A percentile compares a stretch with the other conserved stretches of the same genome.
phyloP scores from a whole-genome alignment of 441 rosid genomes.

The Corymbia calophylla region DNA sequence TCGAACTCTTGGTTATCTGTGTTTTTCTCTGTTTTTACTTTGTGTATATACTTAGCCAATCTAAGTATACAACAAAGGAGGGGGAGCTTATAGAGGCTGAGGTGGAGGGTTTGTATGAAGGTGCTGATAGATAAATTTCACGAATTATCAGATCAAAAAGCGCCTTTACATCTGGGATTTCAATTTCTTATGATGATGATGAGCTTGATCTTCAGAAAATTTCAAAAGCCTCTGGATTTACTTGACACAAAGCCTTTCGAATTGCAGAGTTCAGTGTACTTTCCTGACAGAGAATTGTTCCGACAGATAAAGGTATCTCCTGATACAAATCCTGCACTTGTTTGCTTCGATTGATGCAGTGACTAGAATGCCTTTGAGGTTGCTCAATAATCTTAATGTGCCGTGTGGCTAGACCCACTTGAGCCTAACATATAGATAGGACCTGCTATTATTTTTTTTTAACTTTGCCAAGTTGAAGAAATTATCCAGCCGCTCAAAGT shows the following conservation, averaged over 20 bases:
- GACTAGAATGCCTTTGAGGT: background rate
- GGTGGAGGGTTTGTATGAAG: background rate
- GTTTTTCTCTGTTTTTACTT: background rate
- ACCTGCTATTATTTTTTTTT: background rate
- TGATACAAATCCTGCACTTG: background rate
- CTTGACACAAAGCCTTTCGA: background rate
- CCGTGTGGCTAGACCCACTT: background rate
- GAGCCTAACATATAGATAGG: background rate
- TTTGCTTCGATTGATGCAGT: background rate
- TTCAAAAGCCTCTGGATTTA: background rate
- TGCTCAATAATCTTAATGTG: background rate
- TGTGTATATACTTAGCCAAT: background rate
- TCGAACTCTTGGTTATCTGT: background rate
- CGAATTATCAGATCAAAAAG: background rate
- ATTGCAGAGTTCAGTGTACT: background rate
- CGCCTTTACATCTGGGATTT: background rate
- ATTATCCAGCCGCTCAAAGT: background rate
- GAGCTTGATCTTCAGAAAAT: background rate
- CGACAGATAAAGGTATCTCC: background rate
- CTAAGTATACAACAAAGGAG: background rate
- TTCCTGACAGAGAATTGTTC: background rate
- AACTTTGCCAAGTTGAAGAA: background rate
- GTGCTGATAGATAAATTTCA: background rate
- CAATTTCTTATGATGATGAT: background rate
- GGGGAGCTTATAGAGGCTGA: background rate